Evolutionary conservation across 1,284 basidiomycete species (phyloP).

Genomic region (Afroboletus lepidellus): DNA sequence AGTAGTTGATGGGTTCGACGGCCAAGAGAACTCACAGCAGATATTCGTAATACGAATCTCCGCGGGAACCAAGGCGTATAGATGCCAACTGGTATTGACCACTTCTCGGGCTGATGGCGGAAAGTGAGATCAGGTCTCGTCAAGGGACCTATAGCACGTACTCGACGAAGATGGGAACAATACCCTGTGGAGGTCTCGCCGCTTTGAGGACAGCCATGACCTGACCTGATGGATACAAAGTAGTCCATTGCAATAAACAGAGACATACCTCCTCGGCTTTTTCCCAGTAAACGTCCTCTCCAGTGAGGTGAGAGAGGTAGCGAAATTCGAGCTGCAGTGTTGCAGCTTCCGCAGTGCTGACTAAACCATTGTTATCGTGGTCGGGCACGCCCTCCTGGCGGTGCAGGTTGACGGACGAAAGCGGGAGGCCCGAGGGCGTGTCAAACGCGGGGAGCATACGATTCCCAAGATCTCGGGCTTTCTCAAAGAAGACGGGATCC

Average conservation of each 20-base stretch:
- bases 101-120: slow-evolving; percentile 48
- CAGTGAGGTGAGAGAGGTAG: slow-evolving; percentile 82
- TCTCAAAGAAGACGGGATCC: slow-evolving; percentile 70
- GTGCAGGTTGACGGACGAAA: slow-evolving; percentile 77
- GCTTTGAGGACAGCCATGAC: slow-evolving; percentile 71
- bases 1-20: slow-evolving; percentile 1
- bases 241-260: background rate
- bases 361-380: slow-evolving; percentile 60
- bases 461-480: slow-evolving; percentile 79
- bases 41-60: slow-evolving; percentile 96
- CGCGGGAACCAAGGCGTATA: slow-evolving; percentile 88
- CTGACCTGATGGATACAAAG: slow-evolving; percentile 35
- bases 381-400: slow-evolving; percentile 66
- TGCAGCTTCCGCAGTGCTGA: slow-evolving; percentile 82
- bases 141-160: slow-evolving; percentile 31
- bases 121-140: slow-evolving; percentile 10
- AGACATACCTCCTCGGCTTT: slow-evolving; percentile 68
- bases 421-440: slow-evolving; percentile 79
- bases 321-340: slow-evolving; percentile 89
- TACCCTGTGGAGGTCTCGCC: slow-evolving; percentile 64
- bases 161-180: slow-evolving; percentile 87
- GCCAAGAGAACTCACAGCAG: slow-evolving; percentile 57
- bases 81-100: slow-evolving; percentile 75
- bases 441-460: slow-evolving; percentile 86
- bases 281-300: slow-evolving; percentile 78